Percentiles rank a stretch among this genome's conserved stretches.
Evolutionary conservation across 495 filamentous ascomycete species (phyloP).

Genomic region (Podospora pseudocomata): DNA sequence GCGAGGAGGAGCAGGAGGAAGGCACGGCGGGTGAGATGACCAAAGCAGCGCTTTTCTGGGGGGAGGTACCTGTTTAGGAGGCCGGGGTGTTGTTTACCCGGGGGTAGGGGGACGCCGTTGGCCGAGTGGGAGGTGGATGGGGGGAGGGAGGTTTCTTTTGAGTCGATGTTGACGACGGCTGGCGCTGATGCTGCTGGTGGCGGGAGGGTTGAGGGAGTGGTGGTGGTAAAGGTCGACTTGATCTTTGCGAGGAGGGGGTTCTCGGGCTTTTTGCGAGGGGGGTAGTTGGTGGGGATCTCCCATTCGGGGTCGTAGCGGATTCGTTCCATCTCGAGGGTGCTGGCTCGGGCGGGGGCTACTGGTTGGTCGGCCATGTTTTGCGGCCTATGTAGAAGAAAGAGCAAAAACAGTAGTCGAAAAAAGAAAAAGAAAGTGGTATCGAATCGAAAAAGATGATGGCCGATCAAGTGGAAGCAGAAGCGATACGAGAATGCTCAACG

Average conservation of each 20-base stretch:
- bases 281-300: slow-evolving; percentile 9
- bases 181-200: background rate
- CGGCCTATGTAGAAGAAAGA: too few species aligned
- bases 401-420: too few species aligned
- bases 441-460: too few species aligned
- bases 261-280: background rate
- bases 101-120: background rate
- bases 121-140: background rate
- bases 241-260: slow-evolving; percentile 1
- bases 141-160: background rate
- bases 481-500: background rate
- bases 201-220: background rate
- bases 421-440: background rate
- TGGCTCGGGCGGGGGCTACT: background rate
- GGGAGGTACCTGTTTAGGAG: background rate
- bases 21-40: background rate
- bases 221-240: background rate
- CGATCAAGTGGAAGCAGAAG: background rate
- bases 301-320: slow-evolving; percentile 9
- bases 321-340: background rate
- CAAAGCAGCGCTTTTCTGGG: background rate
- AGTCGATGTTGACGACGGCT: background rate
- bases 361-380: background rate
- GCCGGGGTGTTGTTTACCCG: background rate
- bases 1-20: background rate